A percentile compares a stretch with the other conserved stretches of the same genome.
These are phyloP conservation scores for Digitaria exilis DNA, from an alignment of 202 grass and related monocot species.

Conservation along the genomic window DNA sequence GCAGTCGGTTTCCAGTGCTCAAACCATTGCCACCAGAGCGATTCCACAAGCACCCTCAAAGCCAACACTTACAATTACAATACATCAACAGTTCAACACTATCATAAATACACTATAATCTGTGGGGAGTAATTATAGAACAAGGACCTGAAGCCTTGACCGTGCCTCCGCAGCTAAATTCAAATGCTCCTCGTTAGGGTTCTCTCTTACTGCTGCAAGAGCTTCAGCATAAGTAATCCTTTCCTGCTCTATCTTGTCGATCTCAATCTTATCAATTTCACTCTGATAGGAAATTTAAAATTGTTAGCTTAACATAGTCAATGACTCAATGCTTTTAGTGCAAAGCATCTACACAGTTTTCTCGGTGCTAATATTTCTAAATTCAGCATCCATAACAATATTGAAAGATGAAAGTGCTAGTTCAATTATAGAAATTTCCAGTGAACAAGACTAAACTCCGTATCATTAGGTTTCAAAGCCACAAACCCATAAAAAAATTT, in stretches of 20 bases:
- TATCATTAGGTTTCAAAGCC: constrained; percentile 4
- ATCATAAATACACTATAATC: constrained; percentile 48
- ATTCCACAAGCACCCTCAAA: constrained; percentile 24
- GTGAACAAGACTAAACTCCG: neutral
- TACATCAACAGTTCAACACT: constrained; percentile 46
- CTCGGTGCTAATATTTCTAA: neutral
- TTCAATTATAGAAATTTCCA: neutral
- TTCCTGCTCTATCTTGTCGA: constrained; percentile 73
- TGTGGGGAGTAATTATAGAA: constrained; percentile 40
- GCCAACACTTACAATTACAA: constrained; percentile 45
- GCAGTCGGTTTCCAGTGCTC: neutral
- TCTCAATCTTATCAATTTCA: constrained; percentile 58
- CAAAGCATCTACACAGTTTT: neutral
- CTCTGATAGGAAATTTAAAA: constrained; percentile 22
- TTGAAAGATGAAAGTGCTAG: neutral
- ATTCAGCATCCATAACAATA: neutral
- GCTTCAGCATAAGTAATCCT: constrained; percentile 65
- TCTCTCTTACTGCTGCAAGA: constrained; percentile 83
- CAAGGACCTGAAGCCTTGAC: constrained; percentile 61
- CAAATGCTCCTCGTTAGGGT: constrained; percentile 74
- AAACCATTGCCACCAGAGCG: neutral
- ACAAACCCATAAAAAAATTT: neutral
- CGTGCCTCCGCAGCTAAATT: constrained; percentile 69
- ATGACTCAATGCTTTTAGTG: neutral
- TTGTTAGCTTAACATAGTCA: constrained; percentile 10